Evolutionary conservation across 768 basidiomycete genomes (phyloP).

Genomic region (Kondoa malvinella): DNA sequence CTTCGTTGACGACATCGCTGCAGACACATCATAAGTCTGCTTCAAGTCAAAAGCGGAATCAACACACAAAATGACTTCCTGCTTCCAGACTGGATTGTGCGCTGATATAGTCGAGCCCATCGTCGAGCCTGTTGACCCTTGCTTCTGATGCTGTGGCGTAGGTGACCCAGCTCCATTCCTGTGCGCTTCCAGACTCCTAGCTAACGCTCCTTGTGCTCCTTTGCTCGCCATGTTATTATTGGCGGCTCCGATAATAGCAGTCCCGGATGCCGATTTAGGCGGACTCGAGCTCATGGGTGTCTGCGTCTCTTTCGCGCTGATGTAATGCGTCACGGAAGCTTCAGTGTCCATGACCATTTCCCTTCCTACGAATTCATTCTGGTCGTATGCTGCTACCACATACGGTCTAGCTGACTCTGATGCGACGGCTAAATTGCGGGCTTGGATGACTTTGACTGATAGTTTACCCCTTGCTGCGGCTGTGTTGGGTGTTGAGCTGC

Average conservation of each 20-base stretch:
- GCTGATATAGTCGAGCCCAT: conserved; percentile 14
- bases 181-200: conserved; percentile 2
- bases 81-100: conserved; percentile 93
- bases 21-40: background rate
- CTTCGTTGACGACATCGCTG: conserved; percentile 47
- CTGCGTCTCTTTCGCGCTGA: background rate
- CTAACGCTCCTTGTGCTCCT: conserved; percentile 3
- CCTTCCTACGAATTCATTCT: conserved; percentile 90
- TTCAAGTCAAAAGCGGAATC: background rate
- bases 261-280: background rate
- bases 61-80: conserved; percentile 91
- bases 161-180: background rate
- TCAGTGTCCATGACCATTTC: conserved; percentile 52
- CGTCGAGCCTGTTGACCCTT: conserved; percentile 6
- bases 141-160: conserved; percentile 3
- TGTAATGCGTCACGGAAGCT: conserved; percentile 25
- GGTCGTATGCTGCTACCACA: conserved; percentile 94
- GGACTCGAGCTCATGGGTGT: background rate
- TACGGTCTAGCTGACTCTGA: conserved; percentile 55
- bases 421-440: conserved; percentile 59
- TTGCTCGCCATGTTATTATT: background rate
- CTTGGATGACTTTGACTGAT: conserved; percentile 88
- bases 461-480: conserved; percentile 43
- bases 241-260: background rate
- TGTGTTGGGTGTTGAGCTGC: background rate